Base-by-base conservation (phyloP, 208 protist genomes). In the Wallacemonas sp. region DNA sequence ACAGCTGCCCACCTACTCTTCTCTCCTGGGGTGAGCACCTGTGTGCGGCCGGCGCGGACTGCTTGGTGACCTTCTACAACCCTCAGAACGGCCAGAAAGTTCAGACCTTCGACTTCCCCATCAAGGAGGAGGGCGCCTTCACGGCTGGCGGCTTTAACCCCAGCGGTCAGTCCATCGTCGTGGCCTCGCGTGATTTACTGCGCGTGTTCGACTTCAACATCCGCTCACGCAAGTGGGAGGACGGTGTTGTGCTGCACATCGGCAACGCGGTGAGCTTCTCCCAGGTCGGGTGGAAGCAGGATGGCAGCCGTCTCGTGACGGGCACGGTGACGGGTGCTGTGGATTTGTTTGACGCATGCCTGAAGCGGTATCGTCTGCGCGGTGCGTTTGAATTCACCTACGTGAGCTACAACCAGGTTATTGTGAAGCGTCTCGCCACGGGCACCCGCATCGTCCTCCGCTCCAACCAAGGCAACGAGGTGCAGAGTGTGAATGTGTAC, bases 371-470 rank as follows among this genome's bases (percentile, higher is more conserved):
- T 68, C 84, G 91, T 26, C 86, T 98, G 70, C 92, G 96, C 54
- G 87, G 93, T 54, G 91, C 97, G 44, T 99, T 98, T 77, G 97
- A 99, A 82, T 97, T 99, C 75, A 98, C 97, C 47, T 99, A 98
- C 84, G 94, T 99, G 17, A 96, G 90, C 68, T 82, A 96, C 66
- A 96, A 89, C 53, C 96, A 98, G 69, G 95, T 99, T 12, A 98
- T 98, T 68, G 97, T 99, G 54, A 98, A 98, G 82, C 83, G 92
- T 19, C 77, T 99, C 15, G 78, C 85, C 9, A 97, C 85, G 6
- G 91, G 90, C 34, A 90, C 86, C 9, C 82, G 91, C 42, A 95
- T 97, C 33, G 91, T 98, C 21, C 79, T 99, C 60, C 97, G 97
- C 75, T 97, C 95, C 30, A 90, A 96, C 61, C 88, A 96, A 77